Percentiles rank a stretch among this genome's conserved stretches.
These are phyloP conservation scores for Papiliotrema nemorosa DNA, from an alignment of 1,284 basidiomycete genomes.

Conservation along the genomic window DNA sequence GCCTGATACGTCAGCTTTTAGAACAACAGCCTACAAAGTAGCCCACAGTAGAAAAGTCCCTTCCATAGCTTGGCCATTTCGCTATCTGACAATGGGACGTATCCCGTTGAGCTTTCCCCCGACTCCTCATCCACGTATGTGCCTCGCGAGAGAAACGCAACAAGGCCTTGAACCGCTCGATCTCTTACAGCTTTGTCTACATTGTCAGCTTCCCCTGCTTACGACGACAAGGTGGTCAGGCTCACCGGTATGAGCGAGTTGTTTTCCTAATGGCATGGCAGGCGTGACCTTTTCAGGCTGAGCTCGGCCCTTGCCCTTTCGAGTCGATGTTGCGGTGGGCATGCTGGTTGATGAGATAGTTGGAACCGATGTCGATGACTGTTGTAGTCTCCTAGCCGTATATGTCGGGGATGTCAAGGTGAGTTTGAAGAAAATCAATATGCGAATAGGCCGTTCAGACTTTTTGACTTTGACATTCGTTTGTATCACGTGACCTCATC, in stretches of 20 bases:
- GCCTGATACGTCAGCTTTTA: constrained; percentile 56
- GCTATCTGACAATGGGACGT: constrained; percentile 54
- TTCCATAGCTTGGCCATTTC: constrained; percentile 97
- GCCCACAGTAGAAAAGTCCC: constrained; percentile 87
- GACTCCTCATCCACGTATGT: constrained; percentile 50
- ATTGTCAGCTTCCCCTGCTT: background rate
- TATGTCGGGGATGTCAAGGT: too few species aligned
- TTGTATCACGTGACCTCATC: too few species aligned
- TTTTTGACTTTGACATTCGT: too few species aligned
- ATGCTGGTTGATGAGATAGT: background rate
- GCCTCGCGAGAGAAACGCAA: constrained; percentile 67
- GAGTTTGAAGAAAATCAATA: too few species aligned
- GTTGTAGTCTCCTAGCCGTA: too few species aligned
- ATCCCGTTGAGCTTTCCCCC: constrained; percentile 18
- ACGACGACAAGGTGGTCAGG: background rate
- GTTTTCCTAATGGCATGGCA: constrained; percentile 70
- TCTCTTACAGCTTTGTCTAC: constrained; percentile 84
- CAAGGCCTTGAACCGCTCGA: constrained; percentile 74
- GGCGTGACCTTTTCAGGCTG: constrained; percentile 24
- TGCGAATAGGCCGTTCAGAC: too few species aligned
- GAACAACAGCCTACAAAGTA: background rate
- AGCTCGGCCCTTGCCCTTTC: constrained; percentile 30
- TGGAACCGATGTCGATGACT: background rate
- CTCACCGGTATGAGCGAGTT: constrained; percentile 82
- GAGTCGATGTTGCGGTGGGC: background rate